A percentile compares a stretch with the other conserved stretches of the same genome.
phyloP scores from a whole-genome alignment of 1,284 basidiomycete genomes.

The Sanghuangporus weigelae region DNA sequence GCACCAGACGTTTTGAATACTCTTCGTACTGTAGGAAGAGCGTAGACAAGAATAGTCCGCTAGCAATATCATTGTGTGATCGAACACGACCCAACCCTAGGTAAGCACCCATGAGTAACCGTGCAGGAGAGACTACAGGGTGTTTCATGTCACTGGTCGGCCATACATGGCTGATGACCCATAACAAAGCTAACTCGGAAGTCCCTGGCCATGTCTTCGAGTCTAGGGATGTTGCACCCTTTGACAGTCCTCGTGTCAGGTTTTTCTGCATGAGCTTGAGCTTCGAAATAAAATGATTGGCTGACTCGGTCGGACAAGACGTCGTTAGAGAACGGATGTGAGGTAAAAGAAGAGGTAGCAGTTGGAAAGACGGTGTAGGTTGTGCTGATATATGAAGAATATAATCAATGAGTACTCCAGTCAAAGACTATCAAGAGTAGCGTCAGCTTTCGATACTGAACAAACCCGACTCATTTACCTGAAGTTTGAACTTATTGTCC shows the following conservation, averaged over 20 bases:
- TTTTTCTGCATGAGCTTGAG: constrained; percentile 93
- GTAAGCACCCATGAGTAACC: constrained; percentile 89
- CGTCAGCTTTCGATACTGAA: constrained; percentile 1
- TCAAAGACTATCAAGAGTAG: constrained; percentile 48
- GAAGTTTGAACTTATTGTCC: constrained; percentile 90
- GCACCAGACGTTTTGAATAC: constrained; percentile 82
- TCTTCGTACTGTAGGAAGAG: constrained; percentile 81
- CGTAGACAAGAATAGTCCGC: constrained; percentile 87
- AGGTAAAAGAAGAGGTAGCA: constrained; percentile 70
- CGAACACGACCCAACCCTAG: constrained; percentile 82
- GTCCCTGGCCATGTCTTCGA: constrained; percentile 87
- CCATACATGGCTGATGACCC: constrained; percentile 81
- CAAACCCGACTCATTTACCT: constrained; percentile 41
- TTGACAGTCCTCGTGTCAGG: constrained; percentile 76
- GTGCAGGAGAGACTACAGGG: constrained; percentile 81
- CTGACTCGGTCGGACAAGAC: constrained; percentile 77
- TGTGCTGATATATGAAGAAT: constrained; percentile 73
- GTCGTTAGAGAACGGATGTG: constrained; percentile 80
- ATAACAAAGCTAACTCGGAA: constrained; percentile 79
- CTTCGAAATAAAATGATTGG: constrained; percentile 79
- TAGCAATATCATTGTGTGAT: constrained; percentile 68
- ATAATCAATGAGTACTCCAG: constrained; percentile 88
- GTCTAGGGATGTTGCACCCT: constrained; percentile 57
- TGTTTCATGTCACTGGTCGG: constrained; percentile 94
- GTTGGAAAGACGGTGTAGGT: constrained; percentile 51